A percentile compares a stretch with the other conserved stretches of the same genome.
These are phyloP conservation scores for Backusella circina DNA, from an alignment of 192 early-diverging fungal species.

Conservation along the genomic window DNA sequence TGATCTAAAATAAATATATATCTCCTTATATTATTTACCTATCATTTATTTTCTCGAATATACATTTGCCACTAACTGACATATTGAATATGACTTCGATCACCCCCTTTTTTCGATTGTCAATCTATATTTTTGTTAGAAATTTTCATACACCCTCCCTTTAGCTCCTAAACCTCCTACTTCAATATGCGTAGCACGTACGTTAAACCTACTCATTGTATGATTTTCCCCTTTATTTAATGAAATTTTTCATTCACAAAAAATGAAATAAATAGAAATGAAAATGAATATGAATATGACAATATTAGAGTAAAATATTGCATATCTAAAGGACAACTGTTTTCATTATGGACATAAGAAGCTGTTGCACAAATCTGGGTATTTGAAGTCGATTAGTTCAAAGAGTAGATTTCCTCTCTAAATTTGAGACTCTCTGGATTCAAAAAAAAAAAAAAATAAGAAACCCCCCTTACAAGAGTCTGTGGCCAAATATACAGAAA, in stretches of 20 bases:
- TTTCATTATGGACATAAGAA: background rate
- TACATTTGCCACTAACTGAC: background rate
- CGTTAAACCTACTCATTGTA: background rate
- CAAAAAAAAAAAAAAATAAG: background rate
- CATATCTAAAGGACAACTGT: background rate
- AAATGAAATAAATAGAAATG: background rate
- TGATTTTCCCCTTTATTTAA: background rate
- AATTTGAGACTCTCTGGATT: background rate
- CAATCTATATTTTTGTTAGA: background rate
- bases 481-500: background rate
- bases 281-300: background rate
- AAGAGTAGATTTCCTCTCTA: background rate
- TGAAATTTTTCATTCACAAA: background rate
- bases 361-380: background rate
- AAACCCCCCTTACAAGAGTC: background rate
- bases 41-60: background rate
- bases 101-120: background rate
- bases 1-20: background rate
- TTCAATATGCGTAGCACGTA: background rate
- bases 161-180: background rate
- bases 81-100: background rate
- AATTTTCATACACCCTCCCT: background rate
- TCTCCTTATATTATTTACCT: background rate
- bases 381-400: background rate
- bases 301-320: background rate